Evolutionary conservation across 208 protist species (phyloP), one percentile per base, ranked within the genome.

Genomic region (Trypanosoma lewisi): DNA sequence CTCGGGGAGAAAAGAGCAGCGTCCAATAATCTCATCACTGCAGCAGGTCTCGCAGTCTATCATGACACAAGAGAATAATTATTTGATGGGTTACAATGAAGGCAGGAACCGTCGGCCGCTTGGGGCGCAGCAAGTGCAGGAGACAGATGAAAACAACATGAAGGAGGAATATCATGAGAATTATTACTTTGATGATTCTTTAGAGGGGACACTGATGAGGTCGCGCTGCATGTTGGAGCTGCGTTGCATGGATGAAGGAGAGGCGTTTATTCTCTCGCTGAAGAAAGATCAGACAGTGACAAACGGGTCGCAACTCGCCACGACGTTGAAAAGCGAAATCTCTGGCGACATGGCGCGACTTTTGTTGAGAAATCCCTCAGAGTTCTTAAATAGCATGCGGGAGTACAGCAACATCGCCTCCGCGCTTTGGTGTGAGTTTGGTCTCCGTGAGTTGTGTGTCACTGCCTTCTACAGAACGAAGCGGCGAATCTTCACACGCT

Each of bases 151-250:
- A 42, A 59, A 16, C 19, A 50, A 25, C 44, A 61, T 28, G 55
- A 67, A 37, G 14, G 54, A 70, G 33, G 78, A 89, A 60, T 73
- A 63, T 37, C 76, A 85, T 23, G 76, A 91, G 34, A 79, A 91
- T 63, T 87, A 84, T 66, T 63, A 59, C 42, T 94, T 91, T 73
- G 87, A 88, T 30, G 87, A 94, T 70, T 58, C 70, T 25, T 51
- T 68, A 0, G 45, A 76, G 41, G 28, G 70, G 16, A 78, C 67
- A 34, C 73, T 94, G 56, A 53, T 51, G 1, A 51, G 39, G 17
- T 59, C 64, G 12, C 44, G 61, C 8, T 83, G 72, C 62, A 82
- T 82, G 30, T 62, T 89, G n/a, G 74, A 81, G 6, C 77, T 94
- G 50, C 80, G 88, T 11, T 75, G 64, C 53, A 61, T 67, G 47